These are phyloP conservation scores for Scleromitrula shiraiana DNA, from an alignment of 2,329 filamentous ascomycete species.

Conservation along the genomic window DNA sequence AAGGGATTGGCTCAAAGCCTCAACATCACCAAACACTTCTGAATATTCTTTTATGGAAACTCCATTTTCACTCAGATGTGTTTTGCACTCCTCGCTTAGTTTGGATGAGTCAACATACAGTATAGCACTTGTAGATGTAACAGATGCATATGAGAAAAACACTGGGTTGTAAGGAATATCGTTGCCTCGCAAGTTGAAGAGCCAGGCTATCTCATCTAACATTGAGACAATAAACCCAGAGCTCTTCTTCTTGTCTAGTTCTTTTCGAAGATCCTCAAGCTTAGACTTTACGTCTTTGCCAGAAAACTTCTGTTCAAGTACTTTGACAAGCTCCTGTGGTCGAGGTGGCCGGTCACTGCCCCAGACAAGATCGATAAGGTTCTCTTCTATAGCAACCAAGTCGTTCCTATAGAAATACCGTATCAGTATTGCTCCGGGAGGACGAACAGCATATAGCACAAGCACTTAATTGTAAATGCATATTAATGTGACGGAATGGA, in stretches of 20 bases:
- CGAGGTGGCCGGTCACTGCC: conserved; percentile 61
- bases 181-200: conserved; percentile 93
- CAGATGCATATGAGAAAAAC: conserved; percentile 91
- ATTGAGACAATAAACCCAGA: conserved; percentile 85
- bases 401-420: conserved; percentile 32
- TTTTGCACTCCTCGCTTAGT: conserved; percentile 57
- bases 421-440: neutral
- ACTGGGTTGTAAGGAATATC: conserved; percentile 98
- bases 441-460: neutral
- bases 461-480: neutral
- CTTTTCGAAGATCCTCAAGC: conserved; percentile 78
- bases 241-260: conserved; percentile 82
- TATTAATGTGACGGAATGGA: neutral
- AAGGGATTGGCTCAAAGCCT: conserved; percentile 46
- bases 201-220: conserved; percentile 94
- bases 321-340: conserved; percentile 67
- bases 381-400: conserved; percentile 66
- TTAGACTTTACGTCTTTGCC: conserved; percentile 81
- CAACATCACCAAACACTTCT: conserved; percentile 71
- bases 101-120: conserved; percentile 82
- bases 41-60: conserved; percentile 77
- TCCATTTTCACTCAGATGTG: conserved; percentile 60
- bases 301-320: conserved; percentile 64
- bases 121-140: conserved; percentile 69
- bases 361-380: conserved; percentile 92